Percentiles rank a stretch among this genome's conserved stretches.
Evolutionary conservation across 106 monocot species (phyloP).

Genomic region (Narthecium ossifragum): DNA sequence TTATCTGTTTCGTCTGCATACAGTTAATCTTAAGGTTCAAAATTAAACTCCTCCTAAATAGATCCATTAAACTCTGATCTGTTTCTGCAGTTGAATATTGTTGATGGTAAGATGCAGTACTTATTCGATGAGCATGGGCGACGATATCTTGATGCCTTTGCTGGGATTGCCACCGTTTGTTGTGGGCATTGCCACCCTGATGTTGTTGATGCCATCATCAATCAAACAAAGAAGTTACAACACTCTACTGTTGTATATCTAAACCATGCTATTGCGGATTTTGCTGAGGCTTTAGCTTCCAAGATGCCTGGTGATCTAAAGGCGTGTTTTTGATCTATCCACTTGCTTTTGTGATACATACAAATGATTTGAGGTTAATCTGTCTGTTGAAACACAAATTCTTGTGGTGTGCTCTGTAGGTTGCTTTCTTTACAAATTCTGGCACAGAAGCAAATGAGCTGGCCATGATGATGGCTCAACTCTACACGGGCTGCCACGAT

Average conservation of each 20-base stretch:
- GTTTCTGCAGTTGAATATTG: conserved; percentile 66
- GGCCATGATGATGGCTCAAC: conserved; percentile 82
- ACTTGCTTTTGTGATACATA: not conserved
- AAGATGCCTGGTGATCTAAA: conserved; percentile 91
- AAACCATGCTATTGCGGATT: conserved; percentile 82
- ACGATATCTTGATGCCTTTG: conserved; percentile 85
- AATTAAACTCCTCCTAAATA: too few species aligned
- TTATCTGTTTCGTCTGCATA: too few species aligned
- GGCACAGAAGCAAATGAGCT: conserved; percentile 97
- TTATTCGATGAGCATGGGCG: conserved; percentile 85
- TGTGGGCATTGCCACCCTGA: conserved; percentile 96
- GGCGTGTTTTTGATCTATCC: conserved; percentile 7
- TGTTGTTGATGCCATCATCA: conserved; percentile 56
- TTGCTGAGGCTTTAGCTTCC: conserved; percentile 78
- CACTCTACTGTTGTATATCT: conserved; percentile 89
- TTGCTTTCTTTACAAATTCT: conserved; percentile 97
- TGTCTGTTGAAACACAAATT: too few species aligned
- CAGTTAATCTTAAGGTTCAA: too few species aligned
- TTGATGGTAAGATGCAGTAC: conserved; percentile 93
- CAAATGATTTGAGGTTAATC: too few species aligned
- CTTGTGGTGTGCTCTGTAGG: conserved; percentile 24
- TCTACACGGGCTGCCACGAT: conserved; percentile 89
- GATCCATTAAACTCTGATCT: too few species aligned
- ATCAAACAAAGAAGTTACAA: conserved; percentile 64
- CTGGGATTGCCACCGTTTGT: conserved; percentile 86